Conservation (phyloP, 768 basidiomycete genomes). For the Suillus subaureus region DNA sequence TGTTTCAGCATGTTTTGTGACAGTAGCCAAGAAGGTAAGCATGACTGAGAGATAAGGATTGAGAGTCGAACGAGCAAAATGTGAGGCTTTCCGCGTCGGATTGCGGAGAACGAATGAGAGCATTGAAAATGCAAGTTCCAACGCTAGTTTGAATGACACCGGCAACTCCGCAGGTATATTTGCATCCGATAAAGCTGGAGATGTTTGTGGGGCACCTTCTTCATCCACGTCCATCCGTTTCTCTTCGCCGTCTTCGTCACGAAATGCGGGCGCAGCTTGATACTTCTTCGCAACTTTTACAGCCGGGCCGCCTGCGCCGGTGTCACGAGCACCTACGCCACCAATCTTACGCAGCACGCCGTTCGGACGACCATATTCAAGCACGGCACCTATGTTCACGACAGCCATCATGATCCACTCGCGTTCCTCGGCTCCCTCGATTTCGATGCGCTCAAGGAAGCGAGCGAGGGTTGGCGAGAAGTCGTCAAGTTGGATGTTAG, state of each 20-base stretch:
- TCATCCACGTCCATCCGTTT: conserved; percentile 71
- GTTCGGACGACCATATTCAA: conserved; percentile 84
- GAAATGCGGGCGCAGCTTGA: conserved; percentile 21
- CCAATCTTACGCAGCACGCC: conserved; percentile 71
- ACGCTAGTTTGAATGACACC: conserved; percentile 67
- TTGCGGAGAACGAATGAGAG: conserved; percentile 70
- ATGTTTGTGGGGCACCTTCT: conserved; percentile 35
- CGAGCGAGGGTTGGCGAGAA: conserved; percentile 81
- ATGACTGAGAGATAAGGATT: conserved; percentile 89
- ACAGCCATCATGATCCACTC: conserved; percentile 98
- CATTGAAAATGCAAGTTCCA: conserved; percentile 79
- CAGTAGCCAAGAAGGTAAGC: conserved; percentile 85
- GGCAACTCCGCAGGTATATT: conserved; percentile 50
- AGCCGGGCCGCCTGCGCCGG: conserved; percentile 33
- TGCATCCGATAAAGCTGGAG: conserved; percentile 35
- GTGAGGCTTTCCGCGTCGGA: conserved; percentile 62
- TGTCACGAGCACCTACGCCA: conserved; percentile 44
- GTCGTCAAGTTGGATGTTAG: conserved; percentile 91
- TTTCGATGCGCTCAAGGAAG: conserved; percentile 82
- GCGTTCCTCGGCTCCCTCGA: conserved; percentile 78
- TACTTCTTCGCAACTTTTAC: conserved; percentile 55
- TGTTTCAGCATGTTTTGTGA: conserved; percentile 65
- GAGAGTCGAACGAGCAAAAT: conserved; percentile 53
- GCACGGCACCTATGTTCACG: conserved; percentile 75
- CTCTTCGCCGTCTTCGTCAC: conserved; percentile 44